Conservation (phyloP, 2,329 filamentous ascomycete species). For the Claviceps spartinae region DNA sequence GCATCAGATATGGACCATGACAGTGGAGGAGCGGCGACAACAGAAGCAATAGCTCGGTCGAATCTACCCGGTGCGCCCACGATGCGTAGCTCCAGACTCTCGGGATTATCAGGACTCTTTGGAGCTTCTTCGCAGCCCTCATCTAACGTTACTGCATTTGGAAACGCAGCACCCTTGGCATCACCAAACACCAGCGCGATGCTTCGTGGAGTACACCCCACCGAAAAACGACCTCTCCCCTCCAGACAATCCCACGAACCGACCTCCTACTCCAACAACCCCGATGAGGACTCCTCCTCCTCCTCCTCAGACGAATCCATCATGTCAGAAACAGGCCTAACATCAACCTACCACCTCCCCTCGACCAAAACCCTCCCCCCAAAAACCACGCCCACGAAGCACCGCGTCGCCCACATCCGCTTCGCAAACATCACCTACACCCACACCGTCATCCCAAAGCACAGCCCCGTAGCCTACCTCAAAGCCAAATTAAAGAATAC, state of each 20-base stretch:
- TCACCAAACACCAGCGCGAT: too few relatives aligned
- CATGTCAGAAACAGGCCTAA: constrained; percentile 41
- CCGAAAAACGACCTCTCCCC: background rate
- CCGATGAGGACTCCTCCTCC: background rate
- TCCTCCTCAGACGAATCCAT: constrained; percentile 21
- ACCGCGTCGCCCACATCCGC: constrained; percentile 38
- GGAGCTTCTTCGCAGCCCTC: background rate
- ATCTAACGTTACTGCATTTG: background rate
- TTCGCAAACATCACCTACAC: constrained; percentile 35
- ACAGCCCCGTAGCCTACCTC: constrained; percentile 41
- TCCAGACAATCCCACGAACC: background rate
- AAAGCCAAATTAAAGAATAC: constrained; percentile 38
- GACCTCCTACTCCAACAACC: background rate
- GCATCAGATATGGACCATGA: too few relatives aligned
- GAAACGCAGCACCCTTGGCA: background rate
- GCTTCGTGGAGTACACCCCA: too few relatives aligned
- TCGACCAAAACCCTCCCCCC: constrained; percentile 38
- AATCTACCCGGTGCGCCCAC: background rate
- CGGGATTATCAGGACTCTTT: background rate
- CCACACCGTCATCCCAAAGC: constrained; percentile 42
- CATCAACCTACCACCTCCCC: constrained; percentile 42
- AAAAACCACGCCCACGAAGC: constrained; percentile 31
- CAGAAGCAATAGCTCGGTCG: background rate
- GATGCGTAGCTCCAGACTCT: too few relatives aligned
- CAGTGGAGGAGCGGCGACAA: too few relatives aligned